A percentile compares a stretch with the other conserved stretches of the same genome.
These are phyloP conservation scores for Chlamydomonas schloesseri DNA, from an alignment of 139 green algal genomes.

Conservation along the genomic window DNA sequence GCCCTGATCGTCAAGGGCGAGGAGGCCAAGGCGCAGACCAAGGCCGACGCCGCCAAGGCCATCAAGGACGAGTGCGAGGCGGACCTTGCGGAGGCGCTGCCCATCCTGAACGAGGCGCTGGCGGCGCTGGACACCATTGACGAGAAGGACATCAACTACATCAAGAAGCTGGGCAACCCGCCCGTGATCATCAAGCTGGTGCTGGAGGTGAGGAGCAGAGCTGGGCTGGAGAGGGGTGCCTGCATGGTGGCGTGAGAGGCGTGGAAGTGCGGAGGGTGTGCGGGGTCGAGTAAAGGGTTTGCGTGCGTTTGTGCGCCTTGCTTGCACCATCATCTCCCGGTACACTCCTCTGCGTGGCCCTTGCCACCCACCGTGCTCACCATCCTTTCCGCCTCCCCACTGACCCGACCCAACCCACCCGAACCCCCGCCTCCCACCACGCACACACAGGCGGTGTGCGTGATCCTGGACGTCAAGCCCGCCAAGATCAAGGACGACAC, in stretches of 20 bases:
- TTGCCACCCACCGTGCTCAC: neutral
- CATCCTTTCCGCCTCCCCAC: neutral
- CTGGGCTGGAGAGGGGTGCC: neutral
- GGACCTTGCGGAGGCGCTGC: slow-evolving; percentile 81
- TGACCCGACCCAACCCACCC: neutral
- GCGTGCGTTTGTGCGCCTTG: neutral
- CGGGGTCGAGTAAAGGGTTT: too few species aligned
- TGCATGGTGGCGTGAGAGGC: neutral
- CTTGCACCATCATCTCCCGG: neutral
- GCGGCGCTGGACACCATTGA: slow-evolving; percentile 88
- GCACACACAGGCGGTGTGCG: slow-evolving; percentile 69
- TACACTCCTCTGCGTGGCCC: neutral
- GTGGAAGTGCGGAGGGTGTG: too few species aligned
- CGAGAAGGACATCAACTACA: slow-evolving; percentile 82
- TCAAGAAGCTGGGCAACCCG: slow-evolving; percentile 82
- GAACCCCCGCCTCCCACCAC: neutral
- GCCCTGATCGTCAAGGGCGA: slow-evolving; percentile 57
- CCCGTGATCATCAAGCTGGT: slow-evolving; percentile 86
- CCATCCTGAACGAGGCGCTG: slow-evolving; percentile 83
- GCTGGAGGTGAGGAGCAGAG: slow-evolving; percentile 47
- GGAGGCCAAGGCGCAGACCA: slow-evolving; percentile 73
- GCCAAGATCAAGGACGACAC: slow-evolving; percentile 72
- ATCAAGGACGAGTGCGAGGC: slow-evolving; percentile 90
- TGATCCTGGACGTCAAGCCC: slow-evolving; percentile 82
- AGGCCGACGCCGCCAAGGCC: slow-evolving; percentile 73